These are phyloP conservation scores for Dictyostelium brefeldianum DNA, from an alignment of 78 protist genomes.

Conservation along the genomic window DNA sequence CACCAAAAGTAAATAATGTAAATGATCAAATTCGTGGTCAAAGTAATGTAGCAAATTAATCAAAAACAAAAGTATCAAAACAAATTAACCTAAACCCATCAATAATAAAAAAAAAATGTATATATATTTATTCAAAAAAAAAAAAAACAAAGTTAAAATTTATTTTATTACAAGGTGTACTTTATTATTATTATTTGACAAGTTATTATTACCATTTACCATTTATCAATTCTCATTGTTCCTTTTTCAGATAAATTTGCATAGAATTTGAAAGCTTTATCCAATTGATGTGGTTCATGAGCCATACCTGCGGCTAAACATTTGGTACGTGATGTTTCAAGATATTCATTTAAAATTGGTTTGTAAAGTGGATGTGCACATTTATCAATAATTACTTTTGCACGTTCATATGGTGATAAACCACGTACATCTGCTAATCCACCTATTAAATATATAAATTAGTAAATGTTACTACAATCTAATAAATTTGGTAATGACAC, in stretches of 20 bases:
- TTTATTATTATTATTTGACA: no score
- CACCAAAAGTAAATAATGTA: constrained; percentile 67
- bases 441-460: no score
- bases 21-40: constrained; percentile 55
- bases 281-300: constrained; percentile 73
- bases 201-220: constrained; percentile 39
- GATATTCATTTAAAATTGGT: constrained; percentile 64
- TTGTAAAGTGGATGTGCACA: constrained; percentile 77
- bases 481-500: no score
- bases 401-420: constrained; percentile 54
- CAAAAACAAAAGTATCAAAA: constrained; percentile 4
- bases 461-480: no score
- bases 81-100: background rate
- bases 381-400: constrained; percentile 34
- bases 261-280: constrained; percentile 60
- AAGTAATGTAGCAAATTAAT: background rate
- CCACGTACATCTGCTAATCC: constrained; percentile 77
- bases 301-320: background rate
- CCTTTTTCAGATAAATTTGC: constrained; percentile 53
- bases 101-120: background rate
- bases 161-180: no score
- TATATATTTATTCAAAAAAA: no score
- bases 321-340: background rate
- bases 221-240: constrained; percentile 71
- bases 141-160: no score